phyloP scores from a whole-genome alignment of 108 stramenopile species.

The Cyclotella choctawhatcheeana region DNA sequence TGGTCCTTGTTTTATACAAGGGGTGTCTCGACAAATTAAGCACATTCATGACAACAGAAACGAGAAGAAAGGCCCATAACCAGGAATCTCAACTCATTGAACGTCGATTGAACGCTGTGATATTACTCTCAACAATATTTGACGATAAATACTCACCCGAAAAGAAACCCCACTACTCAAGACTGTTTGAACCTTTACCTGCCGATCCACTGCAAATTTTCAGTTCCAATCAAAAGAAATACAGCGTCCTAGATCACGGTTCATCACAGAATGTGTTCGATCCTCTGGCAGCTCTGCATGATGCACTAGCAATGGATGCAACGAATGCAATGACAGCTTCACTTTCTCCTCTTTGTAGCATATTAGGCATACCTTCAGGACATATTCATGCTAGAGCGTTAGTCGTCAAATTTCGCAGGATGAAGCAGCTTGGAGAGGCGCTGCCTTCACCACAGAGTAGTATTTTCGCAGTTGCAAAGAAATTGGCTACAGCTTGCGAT shows the following conservation, averaged over 20 bases:
- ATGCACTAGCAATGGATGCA: conserved; percentile 31
- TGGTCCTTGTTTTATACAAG: conserved; percentile 65
- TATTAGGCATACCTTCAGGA: conserved; percentile 74
- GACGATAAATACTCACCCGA: conserved; percentile 48
- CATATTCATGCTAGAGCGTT: conserved; percentile 76
- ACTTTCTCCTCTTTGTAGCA: conserved; percentile 71
- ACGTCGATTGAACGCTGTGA: conserved; percentile 75
- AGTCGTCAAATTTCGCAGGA: conserved; percentile 53
- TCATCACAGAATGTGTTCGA: conserved; percentile 59
- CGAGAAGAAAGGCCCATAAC: conserved; percentile 36
- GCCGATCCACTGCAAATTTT: conserved; percentile 30
- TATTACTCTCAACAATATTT: conserved; percentile 74
- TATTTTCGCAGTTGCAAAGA: conserved; percentile 66
- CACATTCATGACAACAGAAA: conserved; percentile 38
- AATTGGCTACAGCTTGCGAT: conserved; percentile 56
- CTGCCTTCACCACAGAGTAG: conserved; percentile 67
- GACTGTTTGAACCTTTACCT: conserved; percentile 71
- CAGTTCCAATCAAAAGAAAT: not conserved
- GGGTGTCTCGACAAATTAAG: conserved; percentile 43
- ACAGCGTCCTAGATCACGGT: conserved; percentile 38
- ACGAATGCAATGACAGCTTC: conserved; percentile 55
- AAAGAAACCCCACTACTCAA: conserved; percentile 60
- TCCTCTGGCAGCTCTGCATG: conserved; percentile 67
- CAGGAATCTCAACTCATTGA: conserved; percentile 66
- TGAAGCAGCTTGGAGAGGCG: conserved; percentile 40